Evolutionary conservation across 2,329 filamentous ascomycete species (phyloP).

Genomic region (Hymenoscyphus salicellus): DNA sequence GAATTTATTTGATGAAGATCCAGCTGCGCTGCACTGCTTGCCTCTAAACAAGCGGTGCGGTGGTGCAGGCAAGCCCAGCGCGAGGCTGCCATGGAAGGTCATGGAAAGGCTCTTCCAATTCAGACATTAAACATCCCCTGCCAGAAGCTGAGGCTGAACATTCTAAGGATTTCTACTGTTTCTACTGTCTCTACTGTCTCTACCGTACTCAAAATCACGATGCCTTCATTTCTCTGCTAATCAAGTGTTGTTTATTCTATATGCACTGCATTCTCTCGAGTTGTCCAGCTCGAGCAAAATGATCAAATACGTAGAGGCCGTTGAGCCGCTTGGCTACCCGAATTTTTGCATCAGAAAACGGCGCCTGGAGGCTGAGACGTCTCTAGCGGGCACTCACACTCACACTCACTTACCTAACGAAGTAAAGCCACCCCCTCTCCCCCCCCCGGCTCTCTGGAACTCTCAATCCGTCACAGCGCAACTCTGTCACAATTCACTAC

Average conservation of each 20-base stretch:
- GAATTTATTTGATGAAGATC: conserved; percentile 12
- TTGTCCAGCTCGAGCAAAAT: not conserved
- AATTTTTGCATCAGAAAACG: not conserved
- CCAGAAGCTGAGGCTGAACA: not conserved
- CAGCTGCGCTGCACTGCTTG: not conserved
- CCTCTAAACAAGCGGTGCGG: conserved; percentile 9
- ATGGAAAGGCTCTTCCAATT: not conserved
- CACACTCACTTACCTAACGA: not conserved
- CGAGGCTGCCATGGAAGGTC: conserved; percentile 12
- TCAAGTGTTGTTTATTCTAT: not conserved
- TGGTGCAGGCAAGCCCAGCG: conserved; percentile 10
- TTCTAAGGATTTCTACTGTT: not conserved
- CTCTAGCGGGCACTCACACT: not conserved
- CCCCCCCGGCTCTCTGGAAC: not conserved
- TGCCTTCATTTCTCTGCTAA: not conserved
- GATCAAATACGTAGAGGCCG: not conserved
- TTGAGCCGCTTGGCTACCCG: not conserved
- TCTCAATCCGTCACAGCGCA: not conserved
- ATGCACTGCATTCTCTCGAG: not conserved
- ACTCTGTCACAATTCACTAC: not conserved
- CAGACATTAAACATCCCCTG: not conserved
- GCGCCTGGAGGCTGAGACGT: not conserved
- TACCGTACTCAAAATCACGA: too few species aligned
- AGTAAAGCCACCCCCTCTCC: not conserved
- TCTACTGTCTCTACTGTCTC: too few species aligned